Conservation (phyloP, 306 rosid species). For the Cucurbita moschata region DNA sequence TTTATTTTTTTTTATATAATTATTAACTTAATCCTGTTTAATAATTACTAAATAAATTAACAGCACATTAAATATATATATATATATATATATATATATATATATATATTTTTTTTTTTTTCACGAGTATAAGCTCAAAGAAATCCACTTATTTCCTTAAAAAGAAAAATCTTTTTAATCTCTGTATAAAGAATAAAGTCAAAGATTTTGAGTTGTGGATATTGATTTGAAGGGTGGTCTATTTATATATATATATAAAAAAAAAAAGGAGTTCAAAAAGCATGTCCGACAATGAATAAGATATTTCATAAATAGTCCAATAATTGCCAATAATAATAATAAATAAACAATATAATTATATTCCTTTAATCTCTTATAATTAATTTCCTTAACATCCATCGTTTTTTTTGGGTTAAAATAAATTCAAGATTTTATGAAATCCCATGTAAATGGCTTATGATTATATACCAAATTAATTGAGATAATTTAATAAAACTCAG, state of each 20-base stretch:
- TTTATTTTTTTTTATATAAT: neutral
- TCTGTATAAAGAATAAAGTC: neutral
- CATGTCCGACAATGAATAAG: neutral
- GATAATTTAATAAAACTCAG: too few species aligned
- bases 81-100: too few species aligned
- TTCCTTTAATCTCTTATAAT: neutral
- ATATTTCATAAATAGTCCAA: neutral
- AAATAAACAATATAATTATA: neutral
- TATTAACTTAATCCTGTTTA: neutral
- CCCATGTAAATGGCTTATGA: too few species aligned
- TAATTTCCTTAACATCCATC: neutral
- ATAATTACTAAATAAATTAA: neutral
- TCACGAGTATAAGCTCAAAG: too few species aligned
- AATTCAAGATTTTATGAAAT: too few species aligned
- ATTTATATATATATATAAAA: neutral
- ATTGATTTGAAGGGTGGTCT: neutral
- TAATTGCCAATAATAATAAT: neutral
- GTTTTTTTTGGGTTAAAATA: too few species aligned
- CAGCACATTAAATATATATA: too few species aligned
- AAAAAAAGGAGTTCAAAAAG: neutral
- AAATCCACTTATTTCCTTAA: neutral
- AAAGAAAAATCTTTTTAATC: neutral
- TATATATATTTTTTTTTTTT: too few species aligned
- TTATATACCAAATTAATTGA: too few species aligned
- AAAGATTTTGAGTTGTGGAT: neutral